A percentile compares a stretch with the other conserved stretches of the same genome.
phyloP scores from a whole-genome alignment of 805 yeast genomes.

The Sugiyamaella mastotermitis region DNA sequence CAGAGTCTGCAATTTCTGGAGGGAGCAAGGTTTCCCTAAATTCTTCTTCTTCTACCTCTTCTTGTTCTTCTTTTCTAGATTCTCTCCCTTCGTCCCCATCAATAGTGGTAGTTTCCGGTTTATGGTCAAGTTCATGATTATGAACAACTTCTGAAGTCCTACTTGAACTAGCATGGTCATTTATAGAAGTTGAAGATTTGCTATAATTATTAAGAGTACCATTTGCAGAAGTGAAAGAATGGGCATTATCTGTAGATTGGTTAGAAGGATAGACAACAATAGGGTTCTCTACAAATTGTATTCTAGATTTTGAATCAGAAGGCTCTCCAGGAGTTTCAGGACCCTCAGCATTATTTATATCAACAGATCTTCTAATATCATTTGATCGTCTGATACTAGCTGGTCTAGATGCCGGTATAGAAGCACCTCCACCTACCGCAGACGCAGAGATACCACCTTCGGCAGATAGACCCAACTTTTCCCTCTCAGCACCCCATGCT shows the following conservation, averaged over 20 bases:
- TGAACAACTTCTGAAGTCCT: no score
- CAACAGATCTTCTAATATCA: slow-evolving; percentile 5
- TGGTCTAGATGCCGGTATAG: slow-evolving; percentile 3
- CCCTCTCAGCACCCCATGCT: slow-evolving; percentile 26
- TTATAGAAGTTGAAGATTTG: no score
- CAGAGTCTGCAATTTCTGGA: slow-evolving; percentile 11
- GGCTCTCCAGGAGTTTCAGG: not conserved
- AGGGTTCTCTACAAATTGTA: slow-evolving; percentile 1
- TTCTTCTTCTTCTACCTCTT: no score
- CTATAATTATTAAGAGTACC: no score
- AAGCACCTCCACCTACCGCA: slow-evolving; percentile 4
- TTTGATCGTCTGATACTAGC: slow-evolving; percentile 2
- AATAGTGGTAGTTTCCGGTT: no score
- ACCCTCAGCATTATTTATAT: slow-evolving; percentile 1
- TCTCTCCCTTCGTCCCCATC: no score
- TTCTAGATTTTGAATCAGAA: not conserved
- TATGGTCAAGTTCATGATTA: no score
- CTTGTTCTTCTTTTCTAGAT: no score
- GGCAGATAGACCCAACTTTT: slow-evolving; percentile 13
- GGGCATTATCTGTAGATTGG: no score
- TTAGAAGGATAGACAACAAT: not conserved
- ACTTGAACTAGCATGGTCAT: not conserved
- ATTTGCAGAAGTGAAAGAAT: no score
- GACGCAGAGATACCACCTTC: slow-evolving; percentile 21
- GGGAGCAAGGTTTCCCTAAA: no score